Conservation (phyloP, 2,329 filamentous ascomycete species). For the Trichophyton benhamiae region DNA sequence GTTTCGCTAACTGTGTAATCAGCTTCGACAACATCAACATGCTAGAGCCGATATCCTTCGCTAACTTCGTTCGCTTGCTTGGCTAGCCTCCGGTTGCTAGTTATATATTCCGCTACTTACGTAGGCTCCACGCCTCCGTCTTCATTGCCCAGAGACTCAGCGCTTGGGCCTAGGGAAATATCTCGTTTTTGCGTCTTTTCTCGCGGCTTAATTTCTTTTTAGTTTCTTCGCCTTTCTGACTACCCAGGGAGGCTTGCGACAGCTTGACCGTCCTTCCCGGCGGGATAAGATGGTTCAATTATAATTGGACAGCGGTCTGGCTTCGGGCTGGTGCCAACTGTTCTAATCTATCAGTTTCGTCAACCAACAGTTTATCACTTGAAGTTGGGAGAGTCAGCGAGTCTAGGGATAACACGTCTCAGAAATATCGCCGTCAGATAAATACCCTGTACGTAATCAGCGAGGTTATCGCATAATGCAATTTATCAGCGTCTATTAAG, state of each 20-base stretch:
- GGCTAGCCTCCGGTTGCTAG: too few relatives aligned
- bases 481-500: not conserved
- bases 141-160: not conserved
- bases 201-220: not conserved
- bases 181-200: not conserved
- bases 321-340: not conserved
- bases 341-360: not conserved
- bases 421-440: not conserved
- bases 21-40: not conserved
- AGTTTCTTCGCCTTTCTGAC: not conserved
- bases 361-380: not conserved
- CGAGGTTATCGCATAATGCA: not conserved
- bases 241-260: not conserved
- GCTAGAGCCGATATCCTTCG: not conserved
- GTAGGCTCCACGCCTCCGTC: not conserved
- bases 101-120: not conserved
- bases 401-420: not conserved
- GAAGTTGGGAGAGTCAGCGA: not conserved
- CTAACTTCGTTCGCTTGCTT: not conserved
- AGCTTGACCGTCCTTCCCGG: not conserved
- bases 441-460: not conserved
- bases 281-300: not conserved
- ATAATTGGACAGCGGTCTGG: not conserved
- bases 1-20: not conserved
- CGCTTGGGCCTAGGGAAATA: not conserved